Conservation (phyloP, 2,329 filamentous ascomycete species). For the Stagonosporopsis cucurbitacearum region DNA sequence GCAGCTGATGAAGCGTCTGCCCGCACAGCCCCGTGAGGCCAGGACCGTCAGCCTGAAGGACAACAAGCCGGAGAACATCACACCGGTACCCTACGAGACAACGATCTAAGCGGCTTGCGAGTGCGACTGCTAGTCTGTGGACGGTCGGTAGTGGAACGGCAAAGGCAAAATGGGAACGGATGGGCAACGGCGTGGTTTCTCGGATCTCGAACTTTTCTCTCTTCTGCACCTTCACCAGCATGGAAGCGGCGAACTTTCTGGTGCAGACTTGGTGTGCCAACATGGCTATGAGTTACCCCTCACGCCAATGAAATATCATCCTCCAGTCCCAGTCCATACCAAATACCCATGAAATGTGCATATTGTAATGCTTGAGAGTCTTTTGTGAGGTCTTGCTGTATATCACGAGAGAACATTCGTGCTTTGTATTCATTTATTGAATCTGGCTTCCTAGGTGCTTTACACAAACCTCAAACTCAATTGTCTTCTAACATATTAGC, state of each 20-base stretch:
- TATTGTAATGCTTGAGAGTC: background rate
- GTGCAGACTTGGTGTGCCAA: slow-evolving; percentile 46
- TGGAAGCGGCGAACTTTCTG: slow-evolving; percentile 46
- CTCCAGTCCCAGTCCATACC: slow-evolving; percentile 28
- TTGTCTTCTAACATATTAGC: background rate
- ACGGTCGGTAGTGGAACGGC: slow-evolving; percentile 16
- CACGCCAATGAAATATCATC: slow-evolving; percentile 45
- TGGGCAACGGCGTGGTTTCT: slow-evolving; percentile 51
- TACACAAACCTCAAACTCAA: background rate
- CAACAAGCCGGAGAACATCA: slow-evolving; percentile 88
- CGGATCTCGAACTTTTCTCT: slow-evolving; percentile 48
- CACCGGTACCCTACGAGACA: slow-evolving; percentile 95
- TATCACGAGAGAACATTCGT: background rate
- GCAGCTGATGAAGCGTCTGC: slow-evolving; percentile 92
- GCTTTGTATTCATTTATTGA: background rate
- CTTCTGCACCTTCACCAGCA: slow-evolving; percentile 49
- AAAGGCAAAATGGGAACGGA: slow-evolving; percentile 46
- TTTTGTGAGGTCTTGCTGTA: background rate
- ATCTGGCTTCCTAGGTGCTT: background rate
- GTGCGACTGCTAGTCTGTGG: background rate
- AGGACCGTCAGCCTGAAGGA: slow-evolving; percentile 80
- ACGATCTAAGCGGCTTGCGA: slow-evolving; percentile 74
- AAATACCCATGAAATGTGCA: slow-evolving; percentile 18
- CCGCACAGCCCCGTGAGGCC: slow-evolving; percentile 78
- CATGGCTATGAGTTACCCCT: slow-evolving; percentile 46